These are phyloP conservation scores for Clathrospora elynae DNA, from an alignment of 2,329 filamentous ascomycete genomes.

Conservation along the genomic window DNA sequence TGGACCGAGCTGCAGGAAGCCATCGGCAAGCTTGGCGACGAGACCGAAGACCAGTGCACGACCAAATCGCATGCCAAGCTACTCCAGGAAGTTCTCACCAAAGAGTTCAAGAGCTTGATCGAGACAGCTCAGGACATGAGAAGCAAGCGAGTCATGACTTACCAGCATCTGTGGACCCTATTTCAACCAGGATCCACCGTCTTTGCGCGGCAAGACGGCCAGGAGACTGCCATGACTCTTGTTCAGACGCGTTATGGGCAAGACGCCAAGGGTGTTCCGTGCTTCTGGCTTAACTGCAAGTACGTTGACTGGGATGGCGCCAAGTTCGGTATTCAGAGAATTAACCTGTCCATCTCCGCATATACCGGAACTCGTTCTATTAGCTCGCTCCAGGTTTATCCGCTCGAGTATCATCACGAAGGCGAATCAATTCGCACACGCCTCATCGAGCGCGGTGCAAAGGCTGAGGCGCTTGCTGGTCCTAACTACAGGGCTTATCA, in stretches of 20 bases:
- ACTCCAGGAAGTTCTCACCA: conserved; percentile 46
- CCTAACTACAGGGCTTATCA: conserved; percentile 58
- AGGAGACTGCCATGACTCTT: conserved; percentile 43
- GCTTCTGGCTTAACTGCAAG: conserved; percentile 47
- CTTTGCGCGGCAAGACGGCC: conserved; percentile 45
- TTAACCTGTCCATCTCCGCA: conserved; percentile 34
- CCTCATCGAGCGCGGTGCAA: conserved; percentile 54
- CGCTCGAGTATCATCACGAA: conserved; percentile 53
- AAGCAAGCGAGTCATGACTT: conserved; percentile 50
- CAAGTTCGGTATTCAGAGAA: conserved; percentile 40
- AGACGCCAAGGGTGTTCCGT: conserved; percentile 43
- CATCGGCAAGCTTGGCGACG: conserved; percentile 32
- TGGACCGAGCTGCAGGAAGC: conserved; percentile 56
- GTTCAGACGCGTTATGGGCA: conserved; percentile 37
- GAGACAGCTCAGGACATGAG: conserved; percentile 50
- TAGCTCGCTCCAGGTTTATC: conserved; percentile 50
- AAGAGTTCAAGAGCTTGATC: conserved; percentile 51
- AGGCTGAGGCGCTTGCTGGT: conserved; percentile 55
- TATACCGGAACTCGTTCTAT: conserved; percentile 53
- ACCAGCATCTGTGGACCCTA: conserved; percentile 53
- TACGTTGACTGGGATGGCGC: conserved; percentile 48
- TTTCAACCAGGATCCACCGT: conserved; percentile 47
- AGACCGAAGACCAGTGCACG: conserved; percentile 35
- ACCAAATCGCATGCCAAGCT: conserved; percentile 49
- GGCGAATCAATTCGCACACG: conserved; percentile 46